Percentiles rank a stretch among this genome's conserved stretches.
These are phyloP conservation scores for Cryptococcus hybrid DNA, from an alignment of 1,284 basidiomycete species.

Conservation along the genomic window DNA sequence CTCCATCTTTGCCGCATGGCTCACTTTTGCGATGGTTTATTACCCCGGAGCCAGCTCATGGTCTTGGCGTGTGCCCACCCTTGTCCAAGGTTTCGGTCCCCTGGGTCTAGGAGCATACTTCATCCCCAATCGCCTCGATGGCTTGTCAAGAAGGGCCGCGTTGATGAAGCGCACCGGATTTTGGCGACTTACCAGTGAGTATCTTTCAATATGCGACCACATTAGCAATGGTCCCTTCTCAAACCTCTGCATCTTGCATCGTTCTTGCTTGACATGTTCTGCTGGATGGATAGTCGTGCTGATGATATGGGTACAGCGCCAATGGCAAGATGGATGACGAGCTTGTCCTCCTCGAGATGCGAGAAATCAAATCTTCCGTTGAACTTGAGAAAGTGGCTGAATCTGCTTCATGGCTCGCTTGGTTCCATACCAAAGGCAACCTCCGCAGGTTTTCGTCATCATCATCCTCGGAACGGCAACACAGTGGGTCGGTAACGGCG, in stretches of 20 bases:
- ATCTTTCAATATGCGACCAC: too few relatives aligned
- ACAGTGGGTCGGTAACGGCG: constrained; percentile 53
- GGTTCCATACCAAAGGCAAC: constrained; percentile 21
- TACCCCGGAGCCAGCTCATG: too few relatives aligned
- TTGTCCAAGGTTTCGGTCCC: too few relatives aligned
- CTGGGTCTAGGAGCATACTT: too few relatives aligned
- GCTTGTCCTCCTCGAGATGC: constrained; percentile 45
- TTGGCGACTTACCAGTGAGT: too few relatives aligned
- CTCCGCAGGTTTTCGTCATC: constrained; percentile 24
- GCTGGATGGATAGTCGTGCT: constrained; percentile 1
- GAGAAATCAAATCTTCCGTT: constrained; percentile 48
- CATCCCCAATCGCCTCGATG: too few relatives aligned
- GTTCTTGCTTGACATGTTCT: constrained; percentile 50
- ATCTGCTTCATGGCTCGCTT: constrained; percentile 10
- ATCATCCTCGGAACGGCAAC: constrained; percentile 27
- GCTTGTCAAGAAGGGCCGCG: too few relatives aligned
- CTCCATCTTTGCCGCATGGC: too few relatives aligned
- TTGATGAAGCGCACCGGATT: too few relatives aligned
- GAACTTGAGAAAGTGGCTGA: constrained; percentile 36
- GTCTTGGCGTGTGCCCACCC: too few relatives aligned
- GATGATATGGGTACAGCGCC: constrained; percentile 36
- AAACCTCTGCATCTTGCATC: constrained; percentile 46
- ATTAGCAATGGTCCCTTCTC: too few relatives aligned
- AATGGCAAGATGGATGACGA: constrained; percentile 46
- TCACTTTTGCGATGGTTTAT: too few relatives aligned